Conservation (phyloP, 192 early-diverging fungal species). For the Lobulomyces angularis region DNA sequence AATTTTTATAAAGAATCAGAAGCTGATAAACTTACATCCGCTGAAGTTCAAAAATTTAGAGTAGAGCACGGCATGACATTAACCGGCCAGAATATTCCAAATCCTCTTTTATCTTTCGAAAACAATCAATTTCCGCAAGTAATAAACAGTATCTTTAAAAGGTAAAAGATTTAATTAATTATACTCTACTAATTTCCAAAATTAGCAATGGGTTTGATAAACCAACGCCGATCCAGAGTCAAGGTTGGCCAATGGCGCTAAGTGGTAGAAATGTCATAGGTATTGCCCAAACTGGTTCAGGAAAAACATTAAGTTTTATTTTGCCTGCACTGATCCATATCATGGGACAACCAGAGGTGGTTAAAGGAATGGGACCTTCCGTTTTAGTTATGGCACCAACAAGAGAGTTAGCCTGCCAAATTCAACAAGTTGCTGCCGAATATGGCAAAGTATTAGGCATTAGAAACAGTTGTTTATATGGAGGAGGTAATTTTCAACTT, state of each 20-base stretch:
- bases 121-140: too few relatives aligned
- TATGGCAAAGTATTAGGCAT: constrained; percentile 58
- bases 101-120: neutral
- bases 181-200: constrained; percentile 11
- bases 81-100: constrained; percentile 37
- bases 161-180: constrained; percentile 1
- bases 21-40: constrained; percentile 9
- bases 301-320: constrained; percentile 85
- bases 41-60: constrained; percentile 33
- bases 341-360: constrained; percentile 15
- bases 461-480: constrained; percentile 70
- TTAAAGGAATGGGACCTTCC: constrained; percentile 44
- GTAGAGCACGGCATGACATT: constrained; percentile 51
- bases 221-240: constrained; percentile 90
- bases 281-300: constrained; percentile 89
- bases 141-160: too few relatives aligned
- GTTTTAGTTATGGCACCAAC: constrained; percentile 65
- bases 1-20: constrained; percentile 37
- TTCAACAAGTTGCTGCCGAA: constrained; percentile 39
- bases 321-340: constrained; percentile 81
- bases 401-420: constrained; percentile 64
- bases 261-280: constrained; percentile 79
- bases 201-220: constrained; percentile 55
- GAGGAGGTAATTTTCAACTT: constrained; percentile 49
- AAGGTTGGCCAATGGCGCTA: constrained; percentile 79